Evolutionary conservation across 345 rosid genomes (phyloP), one percentile per base, ranked within the genome.

Genomic region (Populus nigra): DNA sequence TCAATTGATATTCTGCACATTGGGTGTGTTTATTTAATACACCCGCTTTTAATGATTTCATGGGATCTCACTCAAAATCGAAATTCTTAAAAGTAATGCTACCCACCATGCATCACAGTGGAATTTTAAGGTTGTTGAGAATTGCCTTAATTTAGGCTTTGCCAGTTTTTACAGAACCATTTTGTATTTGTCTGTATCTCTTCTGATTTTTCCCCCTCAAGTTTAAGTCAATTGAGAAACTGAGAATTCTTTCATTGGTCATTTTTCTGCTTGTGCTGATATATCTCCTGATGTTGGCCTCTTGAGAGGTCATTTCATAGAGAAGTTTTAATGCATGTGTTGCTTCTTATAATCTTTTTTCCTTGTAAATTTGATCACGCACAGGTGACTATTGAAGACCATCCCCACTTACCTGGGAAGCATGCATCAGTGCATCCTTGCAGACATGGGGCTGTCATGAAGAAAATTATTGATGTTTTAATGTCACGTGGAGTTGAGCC

Each of bases 401-500:
- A 96, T 83, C 94, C 99, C 22, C 99, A 96, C 79, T 87, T 96
- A 82, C 91, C 97, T 57, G 98, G 99, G 80, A 96, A 96, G 85
- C 99, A 96, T 73, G 99, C 99, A 23, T 96, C 99, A 69, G 93
- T 96, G 38, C 99, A 96, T 87, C 99, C 99, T 61, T 96, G 99
- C 82, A 88, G 89, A 68, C 99, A 96, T 85, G 99, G 97, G 22
- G 99, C 98, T 62, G 99, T 96, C 47, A 96, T 96, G 99, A 96
- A 96, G 90, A 96, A 94, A 85, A 94, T 96, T 55, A 96, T 94
- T 82, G 99, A 94, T 83, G 97, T 94, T 38, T 80, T 92, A 75
- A 89, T 96, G 98, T 92, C 98, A 5, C 97, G 86, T 53, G 99
- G 97, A 68, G 98, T 94, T 66, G 98, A 96, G 83, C 99, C 99